Percentiles rank a stretch among this genome's conserved stretches.
Evolutionary conservation across 1,284 basidiomycete genomes (phyloP).

Genomic region (Malassezia caprae): DNA sequence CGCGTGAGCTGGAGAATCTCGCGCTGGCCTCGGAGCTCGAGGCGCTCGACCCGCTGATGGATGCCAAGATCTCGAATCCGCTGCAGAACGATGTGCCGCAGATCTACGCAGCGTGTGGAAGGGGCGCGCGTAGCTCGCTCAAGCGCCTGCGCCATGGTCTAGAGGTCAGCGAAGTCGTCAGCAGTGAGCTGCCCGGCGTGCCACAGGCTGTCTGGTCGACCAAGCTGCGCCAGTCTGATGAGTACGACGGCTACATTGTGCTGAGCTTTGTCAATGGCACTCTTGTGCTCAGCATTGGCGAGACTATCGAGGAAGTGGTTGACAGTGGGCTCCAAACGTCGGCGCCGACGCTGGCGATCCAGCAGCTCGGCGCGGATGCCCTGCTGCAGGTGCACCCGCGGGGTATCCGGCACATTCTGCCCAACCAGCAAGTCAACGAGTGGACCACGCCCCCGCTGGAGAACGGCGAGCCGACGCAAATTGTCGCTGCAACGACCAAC

Average conservation of each 20-base stretch:
- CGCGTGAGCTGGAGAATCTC: slow-evolving; percentile 39
- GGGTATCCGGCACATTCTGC: slow-evolving; percentile 44
- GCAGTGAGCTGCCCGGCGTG: slow-evolving; percentile 45
- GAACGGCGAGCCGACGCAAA: slow-evolving; percentile 32
- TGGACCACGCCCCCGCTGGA: slow-evolving; percentile 36
- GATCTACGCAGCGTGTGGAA: slow-evolving; percentile 41
- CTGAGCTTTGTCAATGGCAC: slow-evolving; percentile 48
- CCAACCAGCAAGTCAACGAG: slow-evolving; percentile 41
- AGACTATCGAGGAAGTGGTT: slow-evolving; percentile 46
- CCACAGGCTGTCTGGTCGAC: slow-evolving; percentile 46
- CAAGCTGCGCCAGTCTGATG: slow-evolving; percentile 32
- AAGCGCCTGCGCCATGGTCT: slow-evolving; percentile 45
- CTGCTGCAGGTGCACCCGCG: slow-evolving; percentile 43
- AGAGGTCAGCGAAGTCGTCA: slow-evolving; percentile 44
- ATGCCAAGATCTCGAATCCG: slow-evolving; percentile 38
- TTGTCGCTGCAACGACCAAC: slow-evolving; percentile 44
- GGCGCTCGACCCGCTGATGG: slow-evolving; percentile 42
- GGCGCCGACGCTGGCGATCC: slow-evolving; percentile 40
- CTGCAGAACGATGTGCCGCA: slow-evolving; percentile 39
- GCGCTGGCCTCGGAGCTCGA: slow-evolving; percentile 35
- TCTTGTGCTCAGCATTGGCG: slow-evolving; percentile 44
- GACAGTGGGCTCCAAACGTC: slow-evolving; percentile 43
- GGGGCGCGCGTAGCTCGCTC: slow-evolving; percentile 40
- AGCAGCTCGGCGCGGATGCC: slow-evolving; percentile 43
- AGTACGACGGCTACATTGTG: slow-evolving; percentile 45